These are phyloP conservation scores for Pisolithus marmoratus DNA, from an alignment of 768 basidiomycete genomes.

Conservation along the genomic window DNA sequence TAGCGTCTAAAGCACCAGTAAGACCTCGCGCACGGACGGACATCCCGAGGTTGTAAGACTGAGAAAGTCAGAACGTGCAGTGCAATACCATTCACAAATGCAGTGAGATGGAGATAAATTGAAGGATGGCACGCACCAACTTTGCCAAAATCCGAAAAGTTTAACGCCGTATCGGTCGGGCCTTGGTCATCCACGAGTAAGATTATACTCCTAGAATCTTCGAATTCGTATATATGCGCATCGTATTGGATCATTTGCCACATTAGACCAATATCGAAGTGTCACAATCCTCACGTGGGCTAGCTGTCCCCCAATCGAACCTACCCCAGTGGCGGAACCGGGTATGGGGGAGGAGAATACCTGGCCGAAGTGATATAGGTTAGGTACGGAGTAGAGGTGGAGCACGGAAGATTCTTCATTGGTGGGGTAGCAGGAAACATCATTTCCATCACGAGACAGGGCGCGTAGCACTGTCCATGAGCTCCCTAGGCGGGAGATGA, in stretches of 20 bases:
- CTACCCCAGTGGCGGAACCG: slow-evolving; percentile 95
- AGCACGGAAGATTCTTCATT: slow-evolving; percentile 66
- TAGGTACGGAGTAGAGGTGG: slow-evolving; percentile 90
- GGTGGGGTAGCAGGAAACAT: slow-evolving; percentile 55
- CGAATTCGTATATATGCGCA: slow-evolving; percentile 95
- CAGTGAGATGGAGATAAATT: too few relatives aligned
- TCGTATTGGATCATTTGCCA: slow-evolving; percentile 63
- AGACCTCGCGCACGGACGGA: slow-evolving; percentile 68
- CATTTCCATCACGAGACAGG: slow-evolving; percentile 52
- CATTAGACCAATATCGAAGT: slow-evolving; percentile 90
- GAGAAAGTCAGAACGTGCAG: background rate
- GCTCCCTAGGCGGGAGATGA: slow-evolving; percentile 37
- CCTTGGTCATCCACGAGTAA: slow-evolving; percentile 87
- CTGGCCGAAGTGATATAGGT: slow-evolving; percentile 88
- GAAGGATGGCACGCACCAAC: slow-evolving; percentile 74
- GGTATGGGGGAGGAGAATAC: slow-evolving; percentile 95
- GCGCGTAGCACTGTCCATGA: slow-evolving; percentile 70
- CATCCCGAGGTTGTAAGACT: slow-evolving; percentile 58
- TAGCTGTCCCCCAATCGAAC: slow-evolving; percentile 69
- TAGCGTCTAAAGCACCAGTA: slow-evolving; percentile 91
- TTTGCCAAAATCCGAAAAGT: slow-evolving; percentile 77
- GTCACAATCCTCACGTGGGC: slow-evolving; percentile 79
- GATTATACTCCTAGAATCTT: slow-evolving; percentile 77
- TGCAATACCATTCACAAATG: slow-evolving; percentile 2
- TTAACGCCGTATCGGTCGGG: slow-evolving; percentile 57